Conservation (phyloP, 495 filamentous ascomycete species). For the Talaromyces stipitatus region DNA sequence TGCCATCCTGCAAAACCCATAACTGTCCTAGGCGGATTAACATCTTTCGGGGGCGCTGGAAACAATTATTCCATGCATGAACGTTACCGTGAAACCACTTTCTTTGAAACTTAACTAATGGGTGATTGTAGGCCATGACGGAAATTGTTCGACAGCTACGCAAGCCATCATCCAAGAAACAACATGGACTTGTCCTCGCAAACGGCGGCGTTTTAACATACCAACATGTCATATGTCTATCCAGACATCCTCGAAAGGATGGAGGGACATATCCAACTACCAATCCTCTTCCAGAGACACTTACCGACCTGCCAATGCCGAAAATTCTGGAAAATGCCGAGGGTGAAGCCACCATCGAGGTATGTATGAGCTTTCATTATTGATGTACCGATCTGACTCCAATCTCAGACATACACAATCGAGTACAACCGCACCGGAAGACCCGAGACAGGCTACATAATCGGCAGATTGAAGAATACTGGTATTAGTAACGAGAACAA, state of each 20-base stretch:
- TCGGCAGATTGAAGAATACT: slow-evolving; percentile 32
- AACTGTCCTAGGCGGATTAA: slow-evolving; percentile 47
- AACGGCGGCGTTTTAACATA: slow-evolving; percentile 50
- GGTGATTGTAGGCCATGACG: slow-evolving; percentile 31
- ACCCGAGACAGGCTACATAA: slow-evolving; percentile 33
- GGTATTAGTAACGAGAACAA: slow-evolving; percentile 12
- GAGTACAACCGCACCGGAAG: slow-evolving; percentile 39
- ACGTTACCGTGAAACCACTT: slow-evolving; percentile 3
- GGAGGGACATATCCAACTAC: slow-evolving; percentile 29
- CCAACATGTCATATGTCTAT: slow-evolving; percentile 45
- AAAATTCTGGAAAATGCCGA: slow-evolving; percentile 27
- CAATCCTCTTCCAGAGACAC: slow-evolving; percentile 22
- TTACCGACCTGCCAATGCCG: slow-evolving; percentile 20
- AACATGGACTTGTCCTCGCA: slow-evolving; percentile 42
- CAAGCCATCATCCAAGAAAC: slow-evolving; percentile 17
- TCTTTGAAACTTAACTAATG: neutral
- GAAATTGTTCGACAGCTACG: slow-evolving; percentile 40
- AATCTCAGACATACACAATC: slow-evolving; percentile 46
- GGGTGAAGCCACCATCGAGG: slow-evolving; percentile 42
- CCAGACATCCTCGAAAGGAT: slow-evolving; percentile 26
- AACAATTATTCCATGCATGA: slow-evolving; percentile 58
- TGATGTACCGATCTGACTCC: neutral
- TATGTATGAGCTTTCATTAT: slow-evolving; percentile 15
- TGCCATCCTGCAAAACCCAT: slow-evolving; percentile 33
- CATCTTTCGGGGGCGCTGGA: slow-evolving; percentile 51